Base-by-base conservation (phyloP, 176 grass and related monocot genomes). In the Dendrocalamus sinicus region DNA sequence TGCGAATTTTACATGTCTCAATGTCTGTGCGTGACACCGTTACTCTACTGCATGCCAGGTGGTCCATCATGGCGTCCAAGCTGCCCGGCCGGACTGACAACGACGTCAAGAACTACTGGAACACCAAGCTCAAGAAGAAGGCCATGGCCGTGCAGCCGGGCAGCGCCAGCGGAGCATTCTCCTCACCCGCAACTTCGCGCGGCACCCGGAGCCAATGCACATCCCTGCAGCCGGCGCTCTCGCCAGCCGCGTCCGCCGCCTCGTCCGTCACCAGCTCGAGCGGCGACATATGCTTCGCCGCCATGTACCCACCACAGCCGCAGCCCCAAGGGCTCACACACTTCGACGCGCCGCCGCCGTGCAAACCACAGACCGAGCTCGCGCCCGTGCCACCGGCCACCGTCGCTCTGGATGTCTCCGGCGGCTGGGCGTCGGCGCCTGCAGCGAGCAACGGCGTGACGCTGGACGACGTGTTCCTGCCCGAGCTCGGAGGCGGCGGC, bases 51-150 rank as follows among this genome's bases (percentile, higher is more conserved):
- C 23, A 11, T 64, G 68, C 1, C 70, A 95, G 93, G 87, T 97
- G 95, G 95, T 98, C 95, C 17, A 73, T 98, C 81, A 98, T 98
- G 81, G 95, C 95, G 66, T 91, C 95, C 44, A 92, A 92, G 74
- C 89, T 98, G 30, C 93, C 89, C 6, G 95, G 95, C 68, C 92
- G 95, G 80, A 98, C 95, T 10, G 95, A 98, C 79, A 98, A 98
- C 86, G 91, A 98, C 80, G 91, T 98, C 69, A 98, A 98, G 78
- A 98, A 98, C 82, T 93, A 98, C 87, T 98, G 95, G 95, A 98
- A 98, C 89, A 98, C 93, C 76, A 98, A 93, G 85, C 89, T 98
- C 63, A 98, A 98, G 95, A 98, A 98, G 83, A 98, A 95, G 83
- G 63, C 85, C 79, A 73, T 67, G 7, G 59, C 14, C 35, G 37